Percentiles rank a stretch among this genome's conserved stretches.
phyloP scores from a whole-genome alignment of 2,329 filamentous ascomycete genomes.

The Nemania sp. region DNA sequence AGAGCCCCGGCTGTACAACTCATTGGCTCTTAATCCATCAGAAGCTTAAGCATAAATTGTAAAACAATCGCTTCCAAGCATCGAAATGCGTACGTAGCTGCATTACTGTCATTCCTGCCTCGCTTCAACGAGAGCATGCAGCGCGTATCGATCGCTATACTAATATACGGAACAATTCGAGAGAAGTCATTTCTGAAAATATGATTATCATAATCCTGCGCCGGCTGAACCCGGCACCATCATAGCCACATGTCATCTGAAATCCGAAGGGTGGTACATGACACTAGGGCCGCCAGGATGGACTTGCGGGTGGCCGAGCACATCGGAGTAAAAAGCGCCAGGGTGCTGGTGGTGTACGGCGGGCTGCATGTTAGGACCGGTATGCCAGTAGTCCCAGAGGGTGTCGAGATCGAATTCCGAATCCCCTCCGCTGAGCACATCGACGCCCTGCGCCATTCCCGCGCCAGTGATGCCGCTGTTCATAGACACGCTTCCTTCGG shows the following conservation, averaged over 20 bases:
- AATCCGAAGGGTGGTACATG: conserved; percentile 26
- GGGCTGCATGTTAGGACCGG: conserved; percentile 5
- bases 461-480: conserved; percentile 28
- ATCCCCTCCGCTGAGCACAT: conserved; percentile 36
- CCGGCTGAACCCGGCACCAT: background rate
- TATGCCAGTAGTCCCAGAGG: conserved; percentile 24
- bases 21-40: no score
- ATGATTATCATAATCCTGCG: no score
- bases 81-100: background rate
- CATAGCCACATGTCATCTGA: conserved; percentile 14
- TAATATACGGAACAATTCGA: conserved; percentile 6
- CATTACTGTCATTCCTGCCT: background rate
- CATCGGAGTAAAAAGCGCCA: conserved; percentile 4
- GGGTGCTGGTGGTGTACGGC: conserved; percentile 6
- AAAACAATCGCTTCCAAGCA: no score
- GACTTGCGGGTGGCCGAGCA: conserved; percentile 18
- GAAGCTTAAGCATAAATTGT: no score
- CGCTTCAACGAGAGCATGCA: background rate
- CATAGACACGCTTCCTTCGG: conserved; percentile 36
- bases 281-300: conserved; percentile 23
- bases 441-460: conserved; percentile 30
- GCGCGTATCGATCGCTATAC: background rate
- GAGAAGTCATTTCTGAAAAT: background rate
- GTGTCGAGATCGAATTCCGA: conserved; percentile 26
- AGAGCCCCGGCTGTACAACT: background rate